Conservation (phyloP, 1,284 basidiomycete species). For the Marasmius oreades region DNA sequence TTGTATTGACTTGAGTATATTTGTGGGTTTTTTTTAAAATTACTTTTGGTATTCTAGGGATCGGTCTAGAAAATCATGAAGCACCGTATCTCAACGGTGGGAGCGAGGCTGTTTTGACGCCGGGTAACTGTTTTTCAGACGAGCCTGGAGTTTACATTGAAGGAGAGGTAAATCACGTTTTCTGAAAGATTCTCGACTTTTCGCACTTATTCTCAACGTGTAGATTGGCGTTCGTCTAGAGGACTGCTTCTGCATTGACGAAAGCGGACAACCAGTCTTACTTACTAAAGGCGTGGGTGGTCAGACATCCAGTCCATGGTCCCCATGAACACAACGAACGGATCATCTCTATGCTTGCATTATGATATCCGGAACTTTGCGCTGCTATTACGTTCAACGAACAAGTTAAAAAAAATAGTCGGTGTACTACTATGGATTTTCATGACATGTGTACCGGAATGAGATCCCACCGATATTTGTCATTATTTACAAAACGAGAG, state of each 20-base stretch:
- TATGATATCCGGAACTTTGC: too few relatives aligned
- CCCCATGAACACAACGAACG: constrained; percentile 31
- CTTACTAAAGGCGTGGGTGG: constrained; percentile 65
- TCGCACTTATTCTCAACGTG: not conserved
- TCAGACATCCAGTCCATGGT: constrained; percentile 48
- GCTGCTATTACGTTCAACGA: too few relatives aligned
- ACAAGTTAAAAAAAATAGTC: too few relatives aligned
- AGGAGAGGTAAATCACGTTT: constrained; percentile 46
- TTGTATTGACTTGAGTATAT: not conserved
- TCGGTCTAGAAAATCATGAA: constrained; percentile 83
- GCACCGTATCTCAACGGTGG: constrained; percentile 76
- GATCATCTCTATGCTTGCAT: too few relatives aligned
- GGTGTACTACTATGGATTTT: too few relatives aligned
- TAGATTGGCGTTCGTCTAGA: constrained; percentile 77
- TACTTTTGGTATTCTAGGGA: constrained; percentile 44
- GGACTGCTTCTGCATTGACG: constrained; percentile 74
- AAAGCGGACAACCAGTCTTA: constrained; percentile 48
- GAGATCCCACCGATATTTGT: not conserved
- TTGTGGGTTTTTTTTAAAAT: not conserved
- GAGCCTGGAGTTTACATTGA: constrained; percentile 85
- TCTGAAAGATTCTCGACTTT: not conserved
- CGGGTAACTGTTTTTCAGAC: constrained; percentile 76
- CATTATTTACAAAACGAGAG: not conserved
- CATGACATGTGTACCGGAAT: too few relatives aligned
- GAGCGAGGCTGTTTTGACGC: constrained; percentile 50